phyloP scores from a whole-genome alignment of 495 filamentous ascomycete genomes.

The Xylaria longipes region DNA sequence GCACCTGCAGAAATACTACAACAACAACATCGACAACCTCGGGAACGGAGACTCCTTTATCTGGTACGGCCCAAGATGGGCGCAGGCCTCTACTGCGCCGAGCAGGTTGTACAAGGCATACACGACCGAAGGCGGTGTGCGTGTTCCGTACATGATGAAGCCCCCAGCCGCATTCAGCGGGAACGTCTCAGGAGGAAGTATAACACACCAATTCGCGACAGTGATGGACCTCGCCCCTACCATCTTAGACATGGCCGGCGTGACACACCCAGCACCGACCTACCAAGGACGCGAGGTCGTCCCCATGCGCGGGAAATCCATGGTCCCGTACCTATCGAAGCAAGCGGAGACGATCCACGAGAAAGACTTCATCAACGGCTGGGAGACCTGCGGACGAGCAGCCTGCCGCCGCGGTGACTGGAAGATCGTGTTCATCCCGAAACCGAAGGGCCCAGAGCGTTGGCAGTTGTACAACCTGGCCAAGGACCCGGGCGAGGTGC shows the following conservation, averaged over 20 bases:
- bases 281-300: constrained; percentile 66
- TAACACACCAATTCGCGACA: constrained; percentile 66
- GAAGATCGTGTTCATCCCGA: constrained; percentile 48
- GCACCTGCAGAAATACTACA: constrained; percentile 67
- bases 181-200: constrained; percentile 41
- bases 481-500: constrained; percentile 49
- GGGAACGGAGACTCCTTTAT: constrained; percentile 67
- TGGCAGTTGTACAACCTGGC: constrained; percentile 49
- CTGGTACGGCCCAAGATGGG: constrained; percentile 72
- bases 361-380: constrained; percentile 46
- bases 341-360: constrained; percentile 45
- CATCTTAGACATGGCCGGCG: constrained; percentile 67
- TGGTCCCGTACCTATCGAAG: constrained; percentile 42
- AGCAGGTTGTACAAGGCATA: constrained; percentile 67
- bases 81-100: constrained; percentile 69
- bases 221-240: constrained; percentile 71
- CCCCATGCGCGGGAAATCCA: constrained; percentile 60
- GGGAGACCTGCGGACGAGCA: constrained; percentile 48
- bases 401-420: constrained; percentile 50
- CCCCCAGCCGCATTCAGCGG: constrained; percentile 44
- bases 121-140: constrained; percentile 68
- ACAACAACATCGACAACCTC: constrained; percentile 67
- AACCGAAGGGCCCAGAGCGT: constrained; percentile 39
- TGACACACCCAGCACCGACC: constrained; percentile 61
- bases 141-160: constrained; percentile 64